Evolutionary conservation across 345 rosid genomes (phyloP).

Genomic region (Acer yangbiense): DNA sequence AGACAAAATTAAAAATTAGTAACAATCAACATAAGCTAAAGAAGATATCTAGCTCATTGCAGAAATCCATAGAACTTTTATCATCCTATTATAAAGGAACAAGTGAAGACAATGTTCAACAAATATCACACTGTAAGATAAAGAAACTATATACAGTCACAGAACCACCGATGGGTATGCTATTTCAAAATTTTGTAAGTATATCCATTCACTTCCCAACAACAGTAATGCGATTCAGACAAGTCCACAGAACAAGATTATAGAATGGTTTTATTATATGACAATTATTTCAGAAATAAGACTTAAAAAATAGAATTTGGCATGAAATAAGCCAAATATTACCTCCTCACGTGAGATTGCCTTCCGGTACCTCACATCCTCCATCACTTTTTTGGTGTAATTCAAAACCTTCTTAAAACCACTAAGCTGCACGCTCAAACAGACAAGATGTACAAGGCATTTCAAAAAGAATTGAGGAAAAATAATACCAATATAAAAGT

Average conservation of each 20-base stretch:
- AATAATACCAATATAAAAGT: background rate
- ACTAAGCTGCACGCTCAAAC: constrained; percentile 68
- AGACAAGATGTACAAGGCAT: background rate
- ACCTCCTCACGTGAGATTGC: constrained; percentile 95
- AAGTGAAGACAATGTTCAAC: background rate
- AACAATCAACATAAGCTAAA: background rate
- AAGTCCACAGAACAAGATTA: background rate
- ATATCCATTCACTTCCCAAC: background rate
- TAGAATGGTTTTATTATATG: background rate
- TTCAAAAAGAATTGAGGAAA: constrained; percentile 5
- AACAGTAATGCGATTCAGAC: background rate
- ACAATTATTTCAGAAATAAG: background rate
- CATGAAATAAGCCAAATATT: constrained; percentile 20
- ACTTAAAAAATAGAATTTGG: constrained; percentile 2
- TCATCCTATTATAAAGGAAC: background rate
- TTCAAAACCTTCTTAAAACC: constrained; percentile 96
- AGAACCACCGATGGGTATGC: background rate
- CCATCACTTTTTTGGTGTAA: constrained; percentile 86
- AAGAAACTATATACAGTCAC: background rate
- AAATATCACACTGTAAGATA: background rate
- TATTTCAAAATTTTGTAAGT: background rate
- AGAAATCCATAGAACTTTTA: background rate
- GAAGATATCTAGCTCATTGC: background rate
- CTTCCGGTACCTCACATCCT: constrained; percentile 80
- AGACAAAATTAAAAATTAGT: background rate